Base-by-base conservation (phyloP, 2,329 filamentous ascomycete species). In the Raffaelea albimanens region DNA sequence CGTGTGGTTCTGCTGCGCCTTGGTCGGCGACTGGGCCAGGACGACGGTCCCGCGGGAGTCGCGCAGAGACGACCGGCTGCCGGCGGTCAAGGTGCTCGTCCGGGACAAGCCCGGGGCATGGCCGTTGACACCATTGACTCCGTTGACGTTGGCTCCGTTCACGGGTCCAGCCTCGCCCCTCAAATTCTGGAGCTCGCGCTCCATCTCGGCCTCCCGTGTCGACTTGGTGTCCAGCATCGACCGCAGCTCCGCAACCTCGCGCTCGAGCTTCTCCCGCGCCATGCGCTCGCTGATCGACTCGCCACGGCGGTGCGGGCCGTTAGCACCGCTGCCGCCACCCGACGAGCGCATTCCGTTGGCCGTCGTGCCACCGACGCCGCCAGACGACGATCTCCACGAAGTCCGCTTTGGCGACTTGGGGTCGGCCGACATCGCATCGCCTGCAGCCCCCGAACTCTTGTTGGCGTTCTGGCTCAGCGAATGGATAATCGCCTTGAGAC, bases 401-500 rank as follows among this genome's bases (percentile, higher is more conserved):
- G 14, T 19, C 5, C 34, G 34, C 34, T 38, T 16, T 18, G 21
- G 5, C 14, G 22, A 20, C 29, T 9, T 5, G 21, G 39, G 43
- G 5, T 43, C 29, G 20, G 39, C 5, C 13, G 39, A 14, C 34
- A 5, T 38, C 18, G 5, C 5, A 8, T 53, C 56, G 7, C 19
- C 13, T 41, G 16, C 31, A 16, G 2, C 9, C n/a, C 2, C 4
- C 34, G 14, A 11, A 14, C 11, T n/a, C 10, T 65, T 58, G 43
- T 63, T 61, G 2, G 55, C 58, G 40, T 61, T 49, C 52, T 88
- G 78, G 63, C 89, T 95, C 34, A 98, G 73, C 18, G 88, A 95
- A 66, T 97, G 91, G 51, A 98, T 97, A 61, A 98, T 97, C 40
- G 93, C 91, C 66, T 97, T 98, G 54, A 98, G 76, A 42, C 93